These are phyloP conservation scores for Dactylellina sp. DNA, from an alignment of 2,329 filamentous ascomycete genomes.

Conservation along the genomic window DNA sequence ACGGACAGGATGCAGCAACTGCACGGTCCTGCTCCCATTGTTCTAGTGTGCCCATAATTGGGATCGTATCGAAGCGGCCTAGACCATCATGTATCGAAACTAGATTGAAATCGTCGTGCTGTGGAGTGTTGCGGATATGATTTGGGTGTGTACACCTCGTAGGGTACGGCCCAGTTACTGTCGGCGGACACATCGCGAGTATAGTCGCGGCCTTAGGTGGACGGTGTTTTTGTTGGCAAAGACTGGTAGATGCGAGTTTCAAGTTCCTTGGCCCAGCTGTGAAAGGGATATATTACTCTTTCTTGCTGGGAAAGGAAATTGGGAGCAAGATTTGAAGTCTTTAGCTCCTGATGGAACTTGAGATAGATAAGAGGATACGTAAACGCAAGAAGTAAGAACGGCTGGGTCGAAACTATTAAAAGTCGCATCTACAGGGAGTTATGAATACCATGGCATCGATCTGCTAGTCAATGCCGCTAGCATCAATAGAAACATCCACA, in stretches of 20 bases:
- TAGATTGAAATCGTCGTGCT: conserved; percentile 22
- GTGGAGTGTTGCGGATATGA: conserved; percentile 33
- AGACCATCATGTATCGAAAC: conserved; percentile 36
- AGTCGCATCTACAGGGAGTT: too few relatives aligned
- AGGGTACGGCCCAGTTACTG: conserved; percentile 4
- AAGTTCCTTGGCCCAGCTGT: not conserved
- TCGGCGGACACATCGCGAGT: conserved; percentile 24
- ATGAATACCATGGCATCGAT: too few relatives aligned
- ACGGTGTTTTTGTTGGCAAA: too few relatives aligned
- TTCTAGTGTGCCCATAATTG: conserved; percentile 31
- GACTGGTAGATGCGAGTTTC: too few relatives aligned
- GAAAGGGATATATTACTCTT: not conserved
- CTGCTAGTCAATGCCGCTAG: too few relatives aligned
- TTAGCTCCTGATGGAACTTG: too few relatives aligned
- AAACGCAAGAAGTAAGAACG: too few relatives aligned
- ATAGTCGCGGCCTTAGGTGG: too few relatives aligned
- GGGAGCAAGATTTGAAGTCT: not conserved
- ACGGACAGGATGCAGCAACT: conserved; percentile 1
- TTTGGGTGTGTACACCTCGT: conserved; percentile 44
- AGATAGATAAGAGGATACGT: too few relatives aligned
- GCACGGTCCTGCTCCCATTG: conserved; percentile 39
- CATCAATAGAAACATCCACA: not conserved
- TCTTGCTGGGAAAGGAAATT: not conserved
- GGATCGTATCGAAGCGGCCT: conserved; percentile 45
- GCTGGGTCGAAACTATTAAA: too few relatives aligned